Conservation (phyloP, 306 rosid species). For the Quercus aquifolioides region DNA sequence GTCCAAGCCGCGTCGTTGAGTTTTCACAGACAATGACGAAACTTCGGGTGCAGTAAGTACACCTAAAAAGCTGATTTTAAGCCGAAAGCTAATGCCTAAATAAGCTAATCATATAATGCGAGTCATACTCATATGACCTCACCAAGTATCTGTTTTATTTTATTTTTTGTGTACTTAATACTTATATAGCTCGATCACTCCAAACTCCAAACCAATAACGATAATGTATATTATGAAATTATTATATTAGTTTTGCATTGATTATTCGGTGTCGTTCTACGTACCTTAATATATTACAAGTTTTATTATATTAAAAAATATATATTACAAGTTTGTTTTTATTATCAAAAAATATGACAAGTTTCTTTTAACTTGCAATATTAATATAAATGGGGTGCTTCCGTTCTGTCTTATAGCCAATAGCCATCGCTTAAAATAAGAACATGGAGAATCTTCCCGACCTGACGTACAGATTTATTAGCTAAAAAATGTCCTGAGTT, state of each 20-base stretch:
- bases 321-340: no score
- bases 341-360: not conserved
- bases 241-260: not conserved
- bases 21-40: not conserved
- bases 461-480: not conserved
- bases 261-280: slow-evolving; percentile 5
- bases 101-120: no score
- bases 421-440: not conserved
- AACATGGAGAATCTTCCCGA: slow-evolving; percentile 4
- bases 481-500: no score
- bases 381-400: not conserved
- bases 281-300: not conserved
- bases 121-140: no score
- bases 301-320: no score
- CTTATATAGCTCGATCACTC: no score
- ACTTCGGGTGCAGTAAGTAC: not conserved
- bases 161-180: no score
- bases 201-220: no score
- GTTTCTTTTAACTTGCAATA: not conserved
- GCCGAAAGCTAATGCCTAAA: no score
- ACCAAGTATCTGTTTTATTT: no score
- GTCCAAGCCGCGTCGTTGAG: slow-evolving; percentile 2
- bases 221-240: no score
- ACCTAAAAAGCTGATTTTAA: not conserved
- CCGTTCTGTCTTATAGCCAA: not conserved